A percentile compares a stretch with the other conserved stretches of the same genome.
These are phyloP conservation scores for Gynostemma pentaphyllum DNA, from an alignment of 306 rosid species.

Conservation along the genomic window DNA sequence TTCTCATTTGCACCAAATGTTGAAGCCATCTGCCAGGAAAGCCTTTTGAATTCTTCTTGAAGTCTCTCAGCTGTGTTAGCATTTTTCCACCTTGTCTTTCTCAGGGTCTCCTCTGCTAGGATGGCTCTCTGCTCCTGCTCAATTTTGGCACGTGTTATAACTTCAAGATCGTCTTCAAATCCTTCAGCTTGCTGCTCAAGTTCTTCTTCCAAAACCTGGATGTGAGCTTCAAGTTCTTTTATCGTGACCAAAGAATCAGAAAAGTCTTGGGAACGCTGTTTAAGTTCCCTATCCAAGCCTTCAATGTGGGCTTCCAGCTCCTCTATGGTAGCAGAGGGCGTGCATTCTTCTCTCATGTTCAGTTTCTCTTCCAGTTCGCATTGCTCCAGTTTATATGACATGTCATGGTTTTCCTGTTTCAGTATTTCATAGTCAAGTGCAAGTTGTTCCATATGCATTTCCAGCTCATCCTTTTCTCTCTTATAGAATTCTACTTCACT, in stretches of 20 bases:
- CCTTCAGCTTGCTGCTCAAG: conserved; percentile 53
- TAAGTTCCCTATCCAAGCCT: conserved; percentile 57
- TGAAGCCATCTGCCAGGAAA: conserved; percentile 69
- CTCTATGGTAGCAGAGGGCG: conserved; percentile 29
- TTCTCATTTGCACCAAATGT: conserved; percentile 82
- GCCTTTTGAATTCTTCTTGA: conserved; percentile 76
- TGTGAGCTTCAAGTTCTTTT: conserved; percentile 51
- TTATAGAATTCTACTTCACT: conserved; percentile 75
- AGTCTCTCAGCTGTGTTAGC: conserved; percentile 77
- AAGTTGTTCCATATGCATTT: conserved; percentile 94
- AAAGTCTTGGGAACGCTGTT: conserved; percentile 54
- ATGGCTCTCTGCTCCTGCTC: conserved; percentile 90
- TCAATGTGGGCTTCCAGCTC: conserved; percentile 51
- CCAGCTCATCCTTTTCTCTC: conserved; percentile 88
- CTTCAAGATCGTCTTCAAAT: conserved; percentile 69
- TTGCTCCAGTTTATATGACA: conserved; percentile 68
- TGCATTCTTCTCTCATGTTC: conserved; percentile 64
- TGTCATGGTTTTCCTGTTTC: conserved; percentile 90
- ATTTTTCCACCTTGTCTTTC: conserved; percentile 55
- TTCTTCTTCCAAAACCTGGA: conserved; percentile 58
- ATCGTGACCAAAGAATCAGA: conserved; percentile 59
- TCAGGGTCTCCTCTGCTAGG: conserved; percentile 72
- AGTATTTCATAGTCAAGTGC: conserved; percentile 93
- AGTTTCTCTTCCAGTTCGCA: conserved; percentile 82
- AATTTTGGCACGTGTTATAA: conserved; percentile 45